Evolutionary conservation across 2,329 filamentous ascomycete genomes (phyloP).

Genomic region (Nigrospora sphaerica): DNA sequence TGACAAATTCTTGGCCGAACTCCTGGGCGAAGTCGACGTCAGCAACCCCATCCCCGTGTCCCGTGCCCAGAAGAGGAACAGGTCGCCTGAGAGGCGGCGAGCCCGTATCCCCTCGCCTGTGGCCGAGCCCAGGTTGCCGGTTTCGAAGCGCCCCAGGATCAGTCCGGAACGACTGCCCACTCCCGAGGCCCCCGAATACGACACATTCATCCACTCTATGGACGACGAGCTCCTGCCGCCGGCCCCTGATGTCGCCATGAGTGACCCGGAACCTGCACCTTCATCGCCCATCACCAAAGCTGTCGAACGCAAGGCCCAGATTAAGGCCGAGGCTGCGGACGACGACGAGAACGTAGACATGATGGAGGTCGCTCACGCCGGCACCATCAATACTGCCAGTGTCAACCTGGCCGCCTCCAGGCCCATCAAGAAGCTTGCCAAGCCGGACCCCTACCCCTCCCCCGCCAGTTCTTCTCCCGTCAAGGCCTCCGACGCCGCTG

Average conservation of each 20-base stretch:
- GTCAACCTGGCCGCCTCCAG: constrained; percentile 82
- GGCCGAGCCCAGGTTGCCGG: constrained; percentile 42
- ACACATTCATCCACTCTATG: constrained; percentile 44
- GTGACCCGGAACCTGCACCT: constrained; percentile 61
- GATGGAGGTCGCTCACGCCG: constrained; percentile 80
- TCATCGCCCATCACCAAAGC: constrained; percentile 83
- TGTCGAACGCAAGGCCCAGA: constrained; percentile 60
- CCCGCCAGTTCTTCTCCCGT: constrained; percentile 72
- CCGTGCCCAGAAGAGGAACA: constrained; percentile 54
- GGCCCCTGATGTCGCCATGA: constrained; percentile 60
- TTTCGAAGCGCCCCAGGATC: constrained; percentile 50
- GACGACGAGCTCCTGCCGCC: constrained; percentile 51
- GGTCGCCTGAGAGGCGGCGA: constrained; percentile 71
- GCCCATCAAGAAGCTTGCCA: constrained; percentile 67
- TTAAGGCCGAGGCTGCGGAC: constrained; percentile 40
- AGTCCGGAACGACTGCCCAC: constrained; percentile 38
- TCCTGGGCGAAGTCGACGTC: constrained; percentile 82
- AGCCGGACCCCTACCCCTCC: constrained; percentile 59
- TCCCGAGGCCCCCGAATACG: constrained; percentile 43
- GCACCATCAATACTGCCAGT: constrained; percentile 58
- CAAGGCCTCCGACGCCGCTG: constrained; percentile 47
- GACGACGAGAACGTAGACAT: constrained; percentile 75
- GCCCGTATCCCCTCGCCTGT: constrained; percentile 74
- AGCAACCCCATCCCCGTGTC: constrained; percentile 54
- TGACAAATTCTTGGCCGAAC: constrained; percentile 74